Conservation (phyloP, 2,329 filamentous ascomycete species). For the Sclerotinia borealis region DNA sequence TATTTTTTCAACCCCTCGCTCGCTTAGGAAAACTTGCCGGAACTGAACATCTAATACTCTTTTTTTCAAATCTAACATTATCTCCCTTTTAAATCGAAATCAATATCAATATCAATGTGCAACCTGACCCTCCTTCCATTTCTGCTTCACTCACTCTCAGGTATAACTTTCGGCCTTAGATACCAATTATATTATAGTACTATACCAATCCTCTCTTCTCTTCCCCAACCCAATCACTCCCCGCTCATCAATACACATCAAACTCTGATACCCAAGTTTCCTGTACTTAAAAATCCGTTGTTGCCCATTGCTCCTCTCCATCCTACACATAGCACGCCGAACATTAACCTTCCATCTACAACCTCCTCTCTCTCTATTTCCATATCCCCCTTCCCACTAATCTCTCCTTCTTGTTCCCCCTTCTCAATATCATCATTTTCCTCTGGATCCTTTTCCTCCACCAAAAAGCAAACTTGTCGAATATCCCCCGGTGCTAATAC, state of each 20-base stretch:
- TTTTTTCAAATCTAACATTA: too few relatives aligned
- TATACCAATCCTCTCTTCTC: neutral
- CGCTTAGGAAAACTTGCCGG: too few relatives aligned
- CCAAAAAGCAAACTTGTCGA: slow-evolving; percentile 59
- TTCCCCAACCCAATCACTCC: neutral
- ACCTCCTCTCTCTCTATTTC: slow-evolving; percentile 33
- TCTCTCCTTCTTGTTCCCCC: slow-evolving; percentile 32
- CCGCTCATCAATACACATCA: neutral
- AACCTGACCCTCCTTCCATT: neutral
- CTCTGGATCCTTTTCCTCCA: slow-evolving; percentile 37
- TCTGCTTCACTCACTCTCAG: too few relatives aligned
- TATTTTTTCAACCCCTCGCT: too few relatives aligned
- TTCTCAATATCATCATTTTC: slow-evolving; percentile 30
- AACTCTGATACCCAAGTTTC: slow-evolving; percentile 59
- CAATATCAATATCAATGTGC: too few relatives aligned
- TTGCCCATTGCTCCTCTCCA: slow-evolving; percentile 92
- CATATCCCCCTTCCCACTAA: slow-evolving; percentile 9
- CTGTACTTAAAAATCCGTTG: slow-evolving; percentile 78
- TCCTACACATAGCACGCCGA: slow-evolving; percentile 78
- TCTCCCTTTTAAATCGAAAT: too few relatives aligned
- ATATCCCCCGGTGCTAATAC: slow-evolving; percentile 57
- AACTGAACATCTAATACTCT: too few relatives aligned
- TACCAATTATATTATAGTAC: too few relatives aligned
- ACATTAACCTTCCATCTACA: slow-evolving; percentile 54
- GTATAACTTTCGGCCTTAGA: neutral